A percentile compares a stretch with the other conserved stretches of the same genome.
Conservation (phyloP, 371 early-diverging fungal species). For the Mucor irregularis region DNA sequence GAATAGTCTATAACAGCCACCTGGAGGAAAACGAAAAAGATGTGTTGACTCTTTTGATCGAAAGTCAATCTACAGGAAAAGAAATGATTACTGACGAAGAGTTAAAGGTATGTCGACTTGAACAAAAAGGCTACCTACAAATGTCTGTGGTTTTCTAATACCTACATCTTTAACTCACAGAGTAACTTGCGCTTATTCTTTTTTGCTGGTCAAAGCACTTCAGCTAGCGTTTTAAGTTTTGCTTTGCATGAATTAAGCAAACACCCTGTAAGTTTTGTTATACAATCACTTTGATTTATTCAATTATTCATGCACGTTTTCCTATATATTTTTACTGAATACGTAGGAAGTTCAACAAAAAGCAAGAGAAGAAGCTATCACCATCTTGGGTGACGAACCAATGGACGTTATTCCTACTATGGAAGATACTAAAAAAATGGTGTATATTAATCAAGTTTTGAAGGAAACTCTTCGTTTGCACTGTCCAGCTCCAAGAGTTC, state of each 20-base stretch:
- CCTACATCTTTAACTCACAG: background rate
- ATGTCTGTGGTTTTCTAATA: background rate
- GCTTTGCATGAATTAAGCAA: slow-evolving; percentile 17
- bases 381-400: slow-evolving; percentile 45
- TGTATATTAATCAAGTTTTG: slow-evolving; percentile 44
- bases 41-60: slow-evolving; percentile 54
- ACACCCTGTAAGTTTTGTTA: slow-evolving; percentile 39
- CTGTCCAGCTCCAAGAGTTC: slow-evolving; percentile 21
- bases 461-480: slow-evolving; percentile 45
- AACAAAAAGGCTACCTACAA: background rate
- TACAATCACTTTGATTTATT: slow-evolving; percentile 30
- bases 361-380: slow-evolving; percentile 50
- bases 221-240: slow-evolving; percentile 38
- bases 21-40: slow-evolving; percentile 49
- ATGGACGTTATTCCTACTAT: slow-evolving; percentile 43
- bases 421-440: slow-evolving; percentile 42
- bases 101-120: slow-evolving; percentile 21
- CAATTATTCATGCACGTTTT: background rate
- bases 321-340: background rate
- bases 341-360: slow-evolving; percentile 47
- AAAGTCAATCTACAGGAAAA: slow-evolving; percentile 35
- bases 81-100: slow-evolving; percentile 36
- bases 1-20: background rate
- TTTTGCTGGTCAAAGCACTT: slow-evolving; percentile 55
- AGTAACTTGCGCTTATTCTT: slow-evolving; percentile 32